Base-by-base conservation (phyloP, 495 filamentous ascomycete species). In the Daldinia bambusicola region DNA sequence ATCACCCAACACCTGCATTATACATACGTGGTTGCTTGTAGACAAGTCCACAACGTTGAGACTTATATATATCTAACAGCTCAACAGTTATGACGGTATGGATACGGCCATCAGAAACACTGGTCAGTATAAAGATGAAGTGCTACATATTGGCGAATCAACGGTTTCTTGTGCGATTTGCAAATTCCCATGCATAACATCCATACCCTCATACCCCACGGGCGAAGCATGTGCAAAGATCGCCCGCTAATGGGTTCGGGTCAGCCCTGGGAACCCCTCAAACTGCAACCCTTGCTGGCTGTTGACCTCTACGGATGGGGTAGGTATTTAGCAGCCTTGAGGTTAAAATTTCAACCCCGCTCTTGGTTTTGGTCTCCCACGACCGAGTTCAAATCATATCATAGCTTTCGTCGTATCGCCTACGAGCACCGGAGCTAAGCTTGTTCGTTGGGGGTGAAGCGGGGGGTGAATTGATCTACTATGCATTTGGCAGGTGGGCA, bases 191-290 rank as follows among this genome's bases (percentile, higher is more conserved):
- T 53, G 7, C 13, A 31, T 53, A 53, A 6, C 22, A 32, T 53
- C 12, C 50, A 14, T 53, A 32, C 14, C 22, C 13, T 20, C 18
- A 52, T 52, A 31, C 10, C 20, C 48, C 22, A 51, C 22, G 38
- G 59, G 40, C 56, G 64, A 63, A 63, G 59, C 64, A 72, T 72
- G 70, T 72, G 64, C 64, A 68, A 61, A 61, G 70, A 72, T 72
- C 70, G 64, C 50, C 64, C 70, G 64, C 64, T 67, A 72, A 67
- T 60, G 48, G 51, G 43, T 52, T 20, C 30, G 41, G 68, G 53
- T 60, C 63, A 72, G 58, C 69, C 62, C 58, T 67, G 63, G 52
- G 70, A 72, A 67, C 64, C 64, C 69, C 69, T 64, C 69, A 58
- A 68, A 72, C n/a, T 72, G 61, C 18, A 64, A 72, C 64, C 60